Base-by-base conservation (phyloP, 805 yeast genomes). In the Teunomyces kruisii region DNA sequence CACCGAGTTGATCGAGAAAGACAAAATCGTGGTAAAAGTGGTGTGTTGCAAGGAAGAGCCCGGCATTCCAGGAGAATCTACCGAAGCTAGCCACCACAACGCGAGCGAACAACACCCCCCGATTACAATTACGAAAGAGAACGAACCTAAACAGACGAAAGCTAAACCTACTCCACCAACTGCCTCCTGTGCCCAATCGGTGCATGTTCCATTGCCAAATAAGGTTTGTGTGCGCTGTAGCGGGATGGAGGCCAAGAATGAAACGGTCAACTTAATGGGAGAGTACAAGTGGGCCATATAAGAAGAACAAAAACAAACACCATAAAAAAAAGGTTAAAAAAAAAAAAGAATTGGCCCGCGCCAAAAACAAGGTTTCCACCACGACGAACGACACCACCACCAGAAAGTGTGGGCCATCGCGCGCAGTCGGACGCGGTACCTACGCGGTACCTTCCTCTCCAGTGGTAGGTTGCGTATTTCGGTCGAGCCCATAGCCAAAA, bases 251-350 rank as follows among this genome's bases (percentile, higher is more conserved):
- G 17, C 15, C 19, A 30, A 19, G 28, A 44, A 29, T 16, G 49
- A 56, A 36, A 57, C 59, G 9, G 46, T 61, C 4, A 59, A 56
- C 43, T 53, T 64, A 32, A 59, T 62, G 64, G 67, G 68, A 7
- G 66, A 62, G 43, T 62, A 60, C 44, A 54, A 58, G 42, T 63
- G 68, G 67, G 51, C 51, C 16, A 49, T 59, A 32, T 59, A 53
- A 40, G 36, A 17, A 19, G 19, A 10, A 8, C 13, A 31, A 31
- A 10, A 26, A 9, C 12, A 26, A 4, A 26, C 5, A 3, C 3
- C 9, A 8, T 9, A 10, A 26, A 26, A n/a, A n/a, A n/a, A n/a
- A n/a, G n/a, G n/a, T n/a, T n/a, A n/a, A n/a, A n/a, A n/a, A n/a
- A n/a, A n/a, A n/a, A n/a, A n/a, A n/a, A n/a, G n/a, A n/a, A 19